Evolutionary conservation across 345 rosid genomes (phyloP).

Genomic region (Salix caprea): DNA sequence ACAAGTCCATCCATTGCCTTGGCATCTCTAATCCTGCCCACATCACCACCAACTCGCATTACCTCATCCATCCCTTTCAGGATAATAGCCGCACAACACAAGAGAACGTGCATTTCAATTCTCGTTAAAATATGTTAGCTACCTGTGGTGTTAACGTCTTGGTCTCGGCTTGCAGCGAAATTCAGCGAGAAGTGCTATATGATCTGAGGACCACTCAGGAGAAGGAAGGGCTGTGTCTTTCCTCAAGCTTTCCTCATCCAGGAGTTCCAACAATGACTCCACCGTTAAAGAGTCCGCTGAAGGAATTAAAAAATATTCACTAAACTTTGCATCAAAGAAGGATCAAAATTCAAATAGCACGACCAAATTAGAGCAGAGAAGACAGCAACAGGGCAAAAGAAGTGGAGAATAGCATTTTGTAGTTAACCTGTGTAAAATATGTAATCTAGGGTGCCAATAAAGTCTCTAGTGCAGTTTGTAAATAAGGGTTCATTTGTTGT

Average conservation of each 20-base stretch:
- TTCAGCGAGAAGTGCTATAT: constrained; percentile 90
- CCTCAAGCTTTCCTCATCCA: constrained; percentile 97
- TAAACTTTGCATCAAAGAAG: background rate
- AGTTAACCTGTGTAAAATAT: constrained; percentile 86
- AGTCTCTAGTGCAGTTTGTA: constrained; percentile 94
- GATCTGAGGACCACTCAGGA: constrained; percentile 99
- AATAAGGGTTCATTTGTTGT: constrained; percentile 87
- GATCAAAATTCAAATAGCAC: constrained; percentile 11
- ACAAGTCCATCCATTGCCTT: constrained; percentile 22
- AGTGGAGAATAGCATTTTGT: background rate
- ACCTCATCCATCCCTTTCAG: background rate
- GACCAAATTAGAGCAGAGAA: background rate
- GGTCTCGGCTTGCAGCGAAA: constrained; percentile 89
- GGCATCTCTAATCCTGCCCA: constrained; percentile 29
- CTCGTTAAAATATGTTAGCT: background rate
- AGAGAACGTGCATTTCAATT: background rate
- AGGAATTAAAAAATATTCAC: background rate
- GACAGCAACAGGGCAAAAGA: background rate
- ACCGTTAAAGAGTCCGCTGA: constrained; percentile 89
- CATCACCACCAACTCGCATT: background rate
- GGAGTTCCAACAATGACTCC: constrained; percentile 90
- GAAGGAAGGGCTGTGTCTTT: constrained; percentile 99
- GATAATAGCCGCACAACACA: background rate
- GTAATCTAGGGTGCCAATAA: constrained; percentile 85
- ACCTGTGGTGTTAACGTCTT: constrained; percentile 66